Evolutionary conservation across 768 basidiomycete species (phyloP), one percentile per base, ranked within the genome.

Genomic region (Thelephora aurantiotincta): DNA sequence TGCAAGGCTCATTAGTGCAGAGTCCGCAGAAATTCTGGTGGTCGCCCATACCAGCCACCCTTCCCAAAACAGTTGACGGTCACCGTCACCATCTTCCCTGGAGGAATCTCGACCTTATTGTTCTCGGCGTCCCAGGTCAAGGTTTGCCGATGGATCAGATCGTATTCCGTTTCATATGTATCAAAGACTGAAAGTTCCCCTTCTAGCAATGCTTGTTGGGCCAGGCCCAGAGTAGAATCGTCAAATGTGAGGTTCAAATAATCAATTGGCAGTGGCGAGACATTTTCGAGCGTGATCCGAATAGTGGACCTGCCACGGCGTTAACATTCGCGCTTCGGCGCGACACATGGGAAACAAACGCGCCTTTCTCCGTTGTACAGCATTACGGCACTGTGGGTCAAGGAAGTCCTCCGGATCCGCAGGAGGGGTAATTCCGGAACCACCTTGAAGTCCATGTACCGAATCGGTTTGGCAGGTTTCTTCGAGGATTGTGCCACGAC

Each of bases 311-410:
- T 97, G 54, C 2, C 16, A 41, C 3, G 16, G 22, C 26, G 26
- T 30, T 30, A 30, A 30, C 26, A 41, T 43, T 47, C n/a, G n/a
- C n/a, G n/a, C n/a, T n/a, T n/a, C n/a, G n/a, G n/a, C n/a, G n/a
- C n/a, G n/a, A 45, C 37, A 1, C 26, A 22, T 3, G 14, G 18
- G 30, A 22, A 13, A 52, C 34, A 18, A 52, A 20, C 19, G 22
- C 52, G 91, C 93, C 66, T 80, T 68, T 99, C 96, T 33, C 96
- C 96, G 43, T 94, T 78, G 58, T 94, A 97, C 45, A 98, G 68
- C 89, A 96, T 94, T 20, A 97, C 67, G 0, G 93, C 90, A 1
- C 90, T 91, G 55, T 96, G 91, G 1, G 86, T 93, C 18, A 96
- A 66, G n/a, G 87, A 89, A 13, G 83, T 87, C 58, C 87, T 70